Base-by-base conservation (phyloP, 2,329 filamentous ascomycete species). In the Claviceps cyperi region DNA sequence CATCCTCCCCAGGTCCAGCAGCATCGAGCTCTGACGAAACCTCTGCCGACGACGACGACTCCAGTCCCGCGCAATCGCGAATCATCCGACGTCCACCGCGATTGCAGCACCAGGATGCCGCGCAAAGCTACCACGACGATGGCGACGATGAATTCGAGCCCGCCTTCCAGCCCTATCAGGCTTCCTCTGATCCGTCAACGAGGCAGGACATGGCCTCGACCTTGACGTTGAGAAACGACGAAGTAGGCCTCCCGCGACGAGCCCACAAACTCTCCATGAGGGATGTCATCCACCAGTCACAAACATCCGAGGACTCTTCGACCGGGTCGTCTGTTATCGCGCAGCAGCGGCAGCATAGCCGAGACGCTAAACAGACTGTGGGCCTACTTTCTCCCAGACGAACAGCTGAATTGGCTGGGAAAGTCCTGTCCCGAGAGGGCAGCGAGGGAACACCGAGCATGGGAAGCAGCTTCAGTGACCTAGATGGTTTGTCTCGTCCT, bases 381-480 rank as follows among this genome's bases (percentile, higher is more conserved):
- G 73, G 71, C 1, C 75, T 76, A 3, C 61, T 78, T n/a, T 79
- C 73, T 41, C 80, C 81, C 1, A 74, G 75, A 21, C 74, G 80
- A 22, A 75, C 75, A 14, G 71, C 75, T 6, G 81, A 84, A 58
- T 59, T 82, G 46, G 70, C 75, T 2, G 73, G 73, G 24, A 68
- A 76, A 43, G 79, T 75, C 57, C 75, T 78, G 1, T 76, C 75
- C 1, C 72, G 74, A 13, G 80, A 84, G 54, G 78, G 78, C 13
- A 87, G 83, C 59, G 83, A 88, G 54, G 83, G 83, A 14, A 83
- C 81, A 14, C 84, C 83, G 1, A 88, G 84, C 58, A 88, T 89
- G 80, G 84, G 86, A 1, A 91, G 86, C 63, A 90, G 85, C 58
- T 92, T 88, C 59, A 91, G 85, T 65, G 87, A 92, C 67, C 73